Evolutionary conservation across 2,329 filamentous ascomycete species (phyloP).

Genomic region (Eurotiales sp.): DNA sequence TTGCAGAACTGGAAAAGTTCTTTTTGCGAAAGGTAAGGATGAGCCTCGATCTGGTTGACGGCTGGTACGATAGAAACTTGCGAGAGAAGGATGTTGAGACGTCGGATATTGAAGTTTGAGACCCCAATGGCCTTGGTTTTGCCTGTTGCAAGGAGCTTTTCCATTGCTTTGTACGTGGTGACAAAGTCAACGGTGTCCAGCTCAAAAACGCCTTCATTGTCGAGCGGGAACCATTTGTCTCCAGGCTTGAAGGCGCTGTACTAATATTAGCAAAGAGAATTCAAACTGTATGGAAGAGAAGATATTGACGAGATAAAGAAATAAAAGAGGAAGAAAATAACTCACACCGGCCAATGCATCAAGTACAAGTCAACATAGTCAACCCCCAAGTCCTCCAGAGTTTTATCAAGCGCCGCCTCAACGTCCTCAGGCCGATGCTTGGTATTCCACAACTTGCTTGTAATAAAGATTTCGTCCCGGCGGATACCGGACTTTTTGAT

Average conservation of each 20-base stretch:
- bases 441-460: slow-evolving; percentile 79
- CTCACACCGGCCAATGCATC: slow-evolving; percentile 52
- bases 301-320: too few species aligned
- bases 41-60: slow-evolving; percentile 50
- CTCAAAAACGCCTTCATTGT: slow-evolving; percentile 30
- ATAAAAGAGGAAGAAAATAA: too few species aligned
- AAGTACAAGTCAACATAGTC: slow-evolving; percentile 69
- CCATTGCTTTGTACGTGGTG: slow-evolving; percentile 49
- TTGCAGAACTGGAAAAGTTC: slow-evolving; percentile 47
- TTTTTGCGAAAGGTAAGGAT: slow-evolving; percentile 51
- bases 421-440: slow-evolving; percentile 64
- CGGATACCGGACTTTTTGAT: slow-evolving; percentile 62
- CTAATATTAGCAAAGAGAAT: slow-evolving; percentile 15
- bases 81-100: slow-evolving; percentile 44
- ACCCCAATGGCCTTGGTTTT: slow-evolving; percentile 51
- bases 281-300: too few species aligned
- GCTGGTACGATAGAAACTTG: slow-evolving; percentile 44
- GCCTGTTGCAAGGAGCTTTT: slow-evolving; percentile 36
- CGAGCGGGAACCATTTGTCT: slow-evolving; percentile 15
- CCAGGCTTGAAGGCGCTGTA: too few species aligned
- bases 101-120: slow-evolving; percentile 47
- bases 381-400: slow-evolving; percentile 57
- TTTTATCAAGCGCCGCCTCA: slow-evolving; percentile 57
- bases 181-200: slow-evolving; percentile 4
- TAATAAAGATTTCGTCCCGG: slow-evolving; percentile 66